A percentile compares a stretch with the other conserved stretches of the same genome.
phyloP scores from a whole-genome alignment of 331 rosid genomes.

The Pyracantha coccinea region DNA sequence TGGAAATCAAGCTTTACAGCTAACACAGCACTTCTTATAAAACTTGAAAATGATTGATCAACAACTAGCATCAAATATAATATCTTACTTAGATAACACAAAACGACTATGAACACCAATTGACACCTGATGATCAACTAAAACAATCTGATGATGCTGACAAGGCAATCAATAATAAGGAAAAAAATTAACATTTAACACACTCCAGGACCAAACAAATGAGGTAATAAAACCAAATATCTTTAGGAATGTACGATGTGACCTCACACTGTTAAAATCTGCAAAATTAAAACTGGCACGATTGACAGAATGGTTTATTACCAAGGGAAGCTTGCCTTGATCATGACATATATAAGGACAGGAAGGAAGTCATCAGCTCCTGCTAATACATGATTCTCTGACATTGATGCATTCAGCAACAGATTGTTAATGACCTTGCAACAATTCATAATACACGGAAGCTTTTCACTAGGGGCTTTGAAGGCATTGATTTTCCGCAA shows the following conservation, averaged over 20 bases:
- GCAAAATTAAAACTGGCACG: background rate
- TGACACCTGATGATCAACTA: background rate
- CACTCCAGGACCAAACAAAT: background rate
- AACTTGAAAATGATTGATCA: background rate
- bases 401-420: slow-evolving; percentile 53
- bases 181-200: background rate
- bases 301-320: slow-evolving; percentile 38
- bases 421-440: slow-evolving; percentile 67
- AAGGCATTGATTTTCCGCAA: slow-evolving; percentile 53
- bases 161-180: background rate
- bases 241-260: background rate
- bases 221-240: background rate
- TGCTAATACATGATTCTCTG: slow-evolving; percentile 52
- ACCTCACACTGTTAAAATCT: background rate
- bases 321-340: slow-evolving; percentile 82
- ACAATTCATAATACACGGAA: slow-evolving; percentile 53
- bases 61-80: background rate
- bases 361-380: slow-evolving; percentile 83
- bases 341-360: slow-evolving; percentile 59
- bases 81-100: background rate
- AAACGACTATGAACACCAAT: background rate
- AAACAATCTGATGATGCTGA: background rate
- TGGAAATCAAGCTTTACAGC: background rate
- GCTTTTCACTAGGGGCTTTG: slow-evolving; percentile 68
- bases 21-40: background rate